Evolutionary conservation across 371 early-diverging fungal genomes (phyloP).

Genomic region (Umbelopsis sp.): DNA sequence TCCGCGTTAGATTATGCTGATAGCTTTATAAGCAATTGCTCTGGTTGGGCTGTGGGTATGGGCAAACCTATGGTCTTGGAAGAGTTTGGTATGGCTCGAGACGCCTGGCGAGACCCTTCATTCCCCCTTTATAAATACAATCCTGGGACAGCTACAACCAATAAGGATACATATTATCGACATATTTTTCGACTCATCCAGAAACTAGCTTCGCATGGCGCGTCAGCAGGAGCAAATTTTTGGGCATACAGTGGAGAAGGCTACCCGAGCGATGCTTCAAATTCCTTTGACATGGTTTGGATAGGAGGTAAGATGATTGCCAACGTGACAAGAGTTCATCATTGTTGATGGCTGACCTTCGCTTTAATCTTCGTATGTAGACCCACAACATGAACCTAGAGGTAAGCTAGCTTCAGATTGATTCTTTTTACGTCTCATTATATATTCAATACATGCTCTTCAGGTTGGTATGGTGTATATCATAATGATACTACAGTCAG

Average conservation of each 20-base stretch:
- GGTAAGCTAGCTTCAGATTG: slow-evolving; percentile 15
- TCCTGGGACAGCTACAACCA: slow-evolving; percentile 44
- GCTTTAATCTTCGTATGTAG: slow-evolving; percentile 16
- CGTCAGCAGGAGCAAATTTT: slow-evolving; percentile 38
- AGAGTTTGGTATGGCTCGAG: slow-evolving; percentile 64
- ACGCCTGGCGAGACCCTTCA: slow-evolving; percentile 41
- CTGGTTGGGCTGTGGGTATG: slow-evolving; percentile 45
- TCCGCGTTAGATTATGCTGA: slow-evolving; percentile 34
- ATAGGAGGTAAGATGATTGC: slow-evolving; percentile 34
- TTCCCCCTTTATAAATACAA: slow-evolving; percentile 41
- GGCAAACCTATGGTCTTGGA: slow-evolving; percentile 58
- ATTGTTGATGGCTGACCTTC: neutral
- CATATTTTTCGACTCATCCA: slow-evolving; percentile 41
- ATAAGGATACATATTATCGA: slow-evolving; percentile 53
- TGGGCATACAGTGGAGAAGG: slow-evolving; percentile 54
- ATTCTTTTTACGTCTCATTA: neutral
- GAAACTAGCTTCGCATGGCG: slow-evolving; percentile 26
- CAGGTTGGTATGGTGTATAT: slow-evolving; percentile 51
- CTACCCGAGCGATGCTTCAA: slow-evolving; percentile 38
- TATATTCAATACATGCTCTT: neutral
- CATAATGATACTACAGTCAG: slow-evolving; percentile 38
- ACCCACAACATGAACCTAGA: slow-evolving; percentile 50
- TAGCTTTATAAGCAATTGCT: slow-evolving; percentile 31
- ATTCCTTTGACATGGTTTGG: slow-evolving; percentile 42
- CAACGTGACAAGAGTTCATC: too few species aligned